These are phyloP conservation scores for Talaromyces sp. DNA, from an alignment of 2,329 filamentous ascomycete genomes.

Conservation along the genomic window DNA sequence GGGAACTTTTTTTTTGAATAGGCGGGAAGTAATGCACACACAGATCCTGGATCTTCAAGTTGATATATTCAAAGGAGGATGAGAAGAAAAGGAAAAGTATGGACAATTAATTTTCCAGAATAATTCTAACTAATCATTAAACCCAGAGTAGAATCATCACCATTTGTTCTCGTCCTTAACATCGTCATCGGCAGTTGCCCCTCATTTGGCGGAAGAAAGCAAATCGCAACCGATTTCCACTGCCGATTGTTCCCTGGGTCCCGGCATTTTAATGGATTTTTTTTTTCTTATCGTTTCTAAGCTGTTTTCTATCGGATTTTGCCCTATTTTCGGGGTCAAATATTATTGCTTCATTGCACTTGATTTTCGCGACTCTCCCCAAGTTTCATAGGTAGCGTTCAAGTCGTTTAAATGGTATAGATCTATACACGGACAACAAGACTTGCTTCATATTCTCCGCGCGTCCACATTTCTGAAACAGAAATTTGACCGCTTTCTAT, in stretches of 20 bases:
- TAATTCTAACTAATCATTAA: neutral
- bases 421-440: too few relatives aligned
- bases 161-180: neutral
- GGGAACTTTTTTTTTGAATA: neutral
- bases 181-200: constrained; percentile 17
- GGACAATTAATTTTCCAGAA: neutral
- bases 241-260: constrained; percentile 21
- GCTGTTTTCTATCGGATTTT: neutral
- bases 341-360: too few relatives aligned
- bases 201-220: constrained; percentile 24
- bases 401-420: too few relatives aligned
- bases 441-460: neutral
- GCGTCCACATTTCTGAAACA: neutral
- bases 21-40: neutral
- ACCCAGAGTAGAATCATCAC: neutral
- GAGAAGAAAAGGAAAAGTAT: neutral
- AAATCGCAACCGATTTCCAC: constrained; percentile 26
- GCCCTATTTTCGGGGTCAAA: too few relatives aligned
- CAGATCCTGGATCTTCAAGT: neutral
- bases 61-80: too few relatives aligned
- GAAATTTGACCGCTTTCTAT: neutral
- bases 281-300: neutral
- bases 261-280: neutral
- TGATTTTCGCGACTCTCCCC: too few relatives aligned
- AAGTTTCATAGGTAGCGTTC: too few relatives aligned